These are phyloP conservation scores for Septoria petroselini DNA, from an alignment of 2,329 filamentous ascomycete genomes.

Conservation along the genomic window DNA sequence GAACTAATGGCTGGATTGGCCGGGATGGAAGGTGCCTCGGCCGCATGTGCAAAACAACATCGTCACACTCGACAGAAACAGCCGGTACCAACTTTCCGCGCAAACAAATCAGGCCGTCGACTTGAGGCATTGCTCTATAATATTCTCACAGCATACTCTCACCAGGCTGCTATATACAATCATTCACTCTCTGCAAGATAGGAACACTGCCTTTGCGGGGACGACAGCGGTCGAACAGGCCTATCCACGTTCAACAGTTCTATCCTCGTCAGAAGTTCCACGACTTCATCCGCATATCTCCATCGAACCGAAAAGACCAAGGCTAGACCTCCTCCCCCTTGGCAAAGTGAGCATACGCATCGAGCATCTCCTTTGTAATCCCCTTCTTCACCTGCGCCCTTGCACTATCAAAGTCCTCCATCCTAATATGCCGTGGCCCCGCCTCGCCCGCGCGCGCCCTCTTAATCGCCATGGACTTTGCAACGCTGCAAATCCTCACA, in stretches of 20 bases:
- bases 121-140: conserved; percentile 4
- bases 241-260: too few species aligned
- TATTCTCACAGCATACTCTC: background rate
- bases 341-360: conserved; percentile 54
- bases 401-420: conserved; percentile 46
- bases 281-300: too few species aligned
- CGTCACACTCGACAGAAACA: conserved; percentile 11
- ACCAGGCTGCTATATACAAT: background rate
- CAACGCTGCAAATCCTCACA: conserved; percentile 52
- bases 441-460: conserved; percentile 31
- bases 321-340: background rate
- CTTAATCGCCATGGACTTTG: conserved; percentile 32
- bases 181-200: background rate
- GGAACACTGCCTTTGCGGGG: conserved; percentile 7
- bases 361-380: conserved; percentile 59
- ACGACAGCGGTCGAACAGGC: conserved; percentile 6
- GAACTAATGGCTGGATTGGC: background rate
- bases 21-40: conserved; percentile 2
- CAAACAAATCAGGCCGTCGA: conserved; percentile 7
- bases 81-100: background rate
- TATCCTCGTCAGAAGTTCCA: too few species aligned
- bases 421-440: conserved; percentile 37
- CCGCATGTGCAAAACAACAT: conserved; percentile 11
- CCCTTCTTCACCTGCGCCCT: conserved; percentile 50
- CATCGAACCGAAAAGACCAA: too few species aligned